Evolutionary conservation across 2,329 filamentous ascomycete genomes (phyloP), one percentile per base, ranked within the genome.

Genomic region (Ilyonectria mors-panacis): DNA sequence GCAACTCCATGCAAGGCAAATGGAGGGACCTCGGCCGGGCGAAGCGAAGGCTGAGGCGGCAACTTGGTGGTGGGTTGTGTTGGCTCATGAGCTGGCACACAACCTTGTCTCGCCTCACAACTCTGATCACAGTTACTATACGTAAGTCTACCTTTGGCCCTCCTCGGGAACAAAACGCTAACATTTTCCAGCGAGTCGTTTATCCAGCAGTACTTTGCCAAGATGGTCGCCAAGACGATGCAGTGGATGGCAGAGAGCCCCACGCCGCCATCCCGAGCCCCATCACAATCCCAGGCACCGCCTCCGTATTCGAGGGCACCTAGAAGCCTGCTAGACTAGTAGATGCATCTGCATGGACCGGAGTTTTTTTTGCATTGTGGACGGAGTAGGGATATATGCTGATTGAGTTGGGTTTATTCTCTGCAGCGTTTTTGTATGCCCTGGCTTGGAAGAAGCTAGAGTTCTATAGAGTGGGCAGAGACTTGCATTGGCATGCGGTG

Each of bases 71-170:
- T 98, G 93, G 89, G 93, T 97, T 70, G 94, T 96, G n/a, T 80
- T 98, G 68, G 97, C 94, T 69, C 96, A 99, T 79, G 97, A 99
- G 82, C 83, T 99, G 79, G 95, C 96, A 65, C 96, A 99, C 82
- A 99, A 99, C 78, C 83, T 99, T 61, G 94, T 97, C 9, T 82
- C 83, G 42, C 87, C 90, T 69, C 95, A 98, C 80, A 92, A 92
- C 76, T 85, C 92, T 17, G 88, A 92, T 60, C 94, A 97, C 80
- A 93, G 91, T 75, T 97, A 91, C 78, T 97, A 96, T 77, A 95
- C 92, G 83, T 91, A 81, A 80, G 87, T 83, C 54, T 47, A 6
- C 1, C 4, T 23, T 28, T 13, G 1, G 4, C 19, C 45, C 37
- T 7, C 6, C 4, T 4, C 1, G 9, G 17, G 6, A 19, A 28